Evolutionary conservation across 768 basidiomycete genomes (phyloP).

Genomic region (Lactarius hatsudake): DNA sequence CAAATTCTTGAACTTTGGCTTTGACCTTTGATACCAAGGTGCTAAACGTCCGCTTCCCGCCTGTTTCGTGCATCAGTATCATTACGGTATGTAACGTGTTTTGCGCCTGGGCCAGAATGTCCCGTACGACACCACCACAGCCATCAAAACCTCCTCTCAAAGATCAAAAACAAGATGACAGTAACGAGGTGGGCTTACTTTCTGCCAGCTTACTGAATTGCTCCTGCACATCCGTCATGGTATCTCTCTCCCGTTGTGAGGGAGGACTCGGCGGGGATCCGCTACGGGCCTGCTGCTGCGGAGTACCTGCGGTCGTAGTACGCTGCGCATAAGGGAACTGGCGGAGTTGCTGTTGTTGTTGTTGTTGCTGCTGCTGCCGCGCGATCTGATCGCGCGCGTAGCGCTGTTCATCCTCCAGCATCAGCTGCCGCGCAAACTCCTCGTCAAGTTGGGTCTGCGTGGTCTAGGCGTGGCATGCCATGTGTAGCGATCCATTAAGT

Average conservation of each 20-base stretch:
- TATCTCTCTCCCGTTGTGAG: conserved; percentile 37
- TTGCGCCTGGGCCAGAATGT: background rate
- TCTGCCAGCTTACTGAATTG: conserved; percentile 76
- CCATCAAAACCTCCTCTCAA: background rate
- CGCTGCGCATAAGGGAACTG: conserved; percentile 21
- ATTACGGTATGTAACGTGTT: background rate
- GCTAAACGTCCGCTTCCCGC: conserved; percentile 75
- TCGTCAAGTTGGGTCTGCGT: conserved; percentile 76
- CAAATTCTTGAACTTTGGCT: conserved; percentile 80
- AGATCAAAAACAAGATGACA: background rate
- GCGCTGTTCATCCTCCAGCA: conserved; percentile 50
- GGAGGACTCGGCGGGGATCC: background rate
- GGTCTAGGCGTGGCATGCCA: conserved; percentile 26
- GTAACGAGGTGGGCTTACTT: conserved; percentile 45
- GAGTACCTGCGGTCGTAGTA: background rate
- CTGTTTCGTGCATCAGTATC: conserved; percentile 19
- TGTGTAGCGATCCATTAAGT: background rate
- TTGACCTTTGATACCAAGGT: conserved; percentile 72
- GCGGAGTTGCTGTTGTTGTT: conserved; percentile 21
- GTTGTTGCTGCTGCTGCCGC: conserved; percentile 18
- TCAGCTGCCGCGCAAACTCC: conserved; percentile 68
- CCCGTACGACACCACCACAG: background rate
- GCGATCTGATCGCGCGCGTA: conserved; percentile 29
- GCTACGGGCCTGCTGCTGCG: background rate
- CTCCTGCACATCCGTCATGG: conserved; percentile 67